Evolutionary conservation across 208 protist species (phyloP).

Genomic region (Kentomonas sorsogonicus): DNA sequence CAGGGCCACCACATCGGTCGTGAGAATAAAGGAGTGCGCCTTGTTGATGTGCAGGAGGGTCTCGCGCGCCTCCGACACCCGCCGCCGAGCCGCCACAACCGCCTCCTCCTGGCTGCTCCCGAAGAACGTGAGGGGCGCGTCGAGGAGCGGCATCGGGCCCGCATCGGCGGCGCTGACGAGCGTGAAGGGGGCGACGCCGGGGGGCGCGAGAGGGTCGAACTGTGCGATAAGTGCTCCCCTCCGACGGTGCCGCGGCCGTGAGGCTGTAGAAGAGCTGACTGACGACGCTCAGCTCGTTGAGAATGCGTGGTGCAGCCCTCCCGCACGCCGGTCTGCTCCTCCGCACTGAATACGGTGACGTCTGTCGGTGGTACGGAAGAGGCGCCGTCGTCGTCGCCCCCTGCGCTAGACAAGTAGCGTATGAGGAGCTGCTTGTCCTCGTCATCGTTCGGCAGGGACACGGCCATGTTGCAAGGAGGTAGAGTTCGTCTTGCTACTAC

Average conservation of each 20-base stretch:
- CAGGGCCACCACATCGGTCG: conserved; percentile 28
- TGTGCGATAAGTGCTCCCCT: neutral
- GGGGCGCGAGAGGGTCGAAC: neutral
- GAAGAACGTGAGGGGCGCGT: conserved; percentile 30
- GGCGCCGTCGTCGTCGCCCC: too few relatives aligned
- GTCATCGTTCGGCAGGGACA: too few relatives aligned
- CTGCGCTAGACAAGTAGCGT: too few relatives aligned
- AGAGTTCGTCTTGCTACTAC: too few relatives aligned
- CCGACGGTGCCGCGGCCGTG: neutral
- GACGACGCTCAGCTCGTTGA: neutral
- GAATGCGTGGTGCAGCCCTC: too few relatives aligned
- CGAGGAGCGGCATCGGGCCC: conserved; percentile 7
- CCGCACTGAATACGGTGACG: too few relatives aligned
- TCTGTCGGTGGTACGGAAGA: too few relatives aligned
- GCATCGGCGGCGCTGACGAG: conserved; percentile 2
- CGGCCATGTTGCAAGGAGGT: too few relatives aligned
- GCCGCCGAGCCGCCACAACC: conserved; percentile 17
- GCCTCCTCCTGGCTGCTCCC: conserved; percentile 21
- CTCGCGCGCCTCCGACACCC: conserved; percentile 26
- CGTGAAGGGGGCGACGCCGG: neutral
- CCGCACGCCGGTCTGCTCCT: too few relatives aligned
- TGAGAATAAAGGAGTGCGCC: conserved; percentile 41
- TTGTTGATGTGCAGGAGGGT: conserved; percentile 29
- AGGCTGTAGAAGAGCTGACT: neutral
- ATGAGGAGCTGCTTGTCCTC: too few relatives aligned